Evolutionary conservation across 768 basidiomycete species (phyloP).

Genomic region (Phlebiopsis flavidoalba): DNA sequence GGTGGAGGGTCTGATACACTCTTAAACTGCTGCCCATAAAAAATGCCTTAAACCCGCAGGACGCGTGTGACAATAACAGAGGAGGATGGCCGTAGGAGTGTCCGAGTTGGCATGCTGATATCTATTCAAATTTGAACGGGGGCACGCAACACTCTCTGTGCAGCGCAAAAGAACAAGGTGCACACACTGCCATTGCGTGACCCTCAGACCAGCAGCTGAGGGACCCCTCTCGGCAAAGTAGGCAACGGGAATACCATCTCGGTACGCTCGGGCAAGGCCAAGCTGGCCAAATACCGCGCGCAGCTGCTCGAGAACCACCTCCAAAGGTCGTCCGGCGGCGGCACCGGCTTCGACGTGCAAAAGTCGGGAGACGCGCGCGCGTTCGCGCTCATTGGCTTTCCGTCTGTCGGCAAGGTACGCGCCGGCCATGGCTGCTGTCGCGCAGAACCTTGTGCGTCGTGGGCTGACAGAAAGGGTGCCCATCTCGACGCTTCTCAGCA

Average conservation of each 20-base stretch:
- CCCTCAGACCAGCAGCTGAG: background rate
- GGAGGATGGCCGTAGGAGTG: conserved; percentile 99
- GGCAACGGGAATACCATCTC: conserved; percentile 93
- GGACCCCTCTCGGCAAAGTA: conserved; percentile 24
- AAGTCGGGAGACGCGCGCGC: conserved; percentile 87
- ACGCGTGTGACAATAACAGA: conserved; percentile 40
- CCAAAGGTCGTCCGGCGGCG: conserved; percentile 72
- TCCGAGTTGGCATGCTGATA: conserved; percentile 31
- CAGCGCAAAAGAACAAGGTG: conserved; percentile 96
- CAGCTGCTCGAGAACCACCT: conserved; percentile 89
- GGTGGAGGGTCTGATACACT: conserved; percentile 68
- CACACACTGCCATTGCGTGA: conserved; percentile 5
- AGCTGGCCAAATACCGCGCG: conserved; percentile 89
- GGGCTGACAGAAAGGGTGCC: background rate
- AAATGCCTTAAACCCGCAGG: conserved; percentile 1
- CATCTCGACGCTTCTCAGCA: conserved; percentile 89
- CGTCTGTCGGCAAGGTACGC: conserved; percentile 83
- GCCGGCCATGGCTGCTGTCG: background rate
- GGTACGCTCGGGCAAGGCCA: conserved; percentile 93
- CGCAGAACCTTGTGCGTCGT: background rate
- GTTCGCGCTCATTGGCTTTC: conserved; percentile 87
- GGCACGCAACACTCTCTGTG: background rate
- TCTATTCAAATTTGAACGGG: background rate
- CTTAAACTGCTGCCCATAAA: background rate
- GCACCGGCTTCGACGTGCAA: conserved; percentile 86